phyloP scores from a whole-genome alignment of 2,329 filamentous ascomycete species.

The Monilinia fructigena region DNA sequence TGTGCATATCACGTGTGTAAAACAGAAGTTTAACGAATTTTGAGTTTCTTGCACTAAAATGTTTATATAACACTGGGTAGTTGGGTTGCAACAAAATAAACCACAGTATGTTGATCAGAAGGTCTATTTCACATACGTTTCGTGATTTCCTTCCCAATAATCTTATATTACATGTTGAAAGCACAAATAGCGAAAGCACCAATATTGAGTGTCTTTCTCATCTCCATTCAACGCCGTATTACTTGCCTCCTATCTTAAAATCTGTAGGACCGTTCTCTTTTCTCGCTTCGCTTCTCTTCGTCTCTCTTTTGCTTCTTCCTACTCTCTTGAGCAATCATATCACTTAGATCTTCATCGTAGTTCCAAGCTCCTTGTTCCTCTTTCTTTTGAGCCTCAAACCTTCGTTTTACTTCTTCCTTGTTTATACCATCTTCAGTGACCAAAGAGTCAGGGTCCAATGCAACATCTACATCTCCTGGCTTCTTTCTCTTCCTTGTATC shows the following conservation, averaged over 20 bases:
- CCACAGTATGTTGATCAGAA: neutral
- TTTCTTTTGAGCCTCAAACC: slow-evolving; percentile 72
- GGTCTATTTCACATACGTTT: neutral
- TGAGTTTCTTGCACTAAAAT: neutral
- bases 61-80: neutral
- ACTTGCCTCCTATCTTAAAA: slow-evolving; percentile 30
- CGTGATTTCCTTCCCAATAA: slow-evolving; percentile 1
- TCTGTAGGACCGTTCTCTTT: slow-evolving; percentile 41
- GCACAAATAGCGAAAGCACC: neutral
- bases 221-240: slow-evolving; percentile 17
- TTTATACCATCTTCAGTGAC: slow-evolving; percentile 72
- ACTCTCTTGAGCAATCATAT: slow-evolving; percentile 94
- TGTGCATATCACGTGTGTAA: neutral
- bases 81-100: slow-evolving; percentile 2
- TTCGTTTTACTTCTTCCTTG: slow-evolving; percentile 77
- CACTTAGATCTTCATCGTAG: slow-evolving; percentile 85
- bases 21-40: neutral
- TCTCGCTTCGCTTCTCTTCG: slow-evolving; percentile 70
- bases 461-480: slow-evolving; percentile 90
- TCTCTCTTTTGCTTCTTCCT: slow-evolving; percentile 88
- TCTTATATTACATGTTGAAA: slow-evolving; percentile 23
- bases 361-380: slow-evolving; percentile 60
- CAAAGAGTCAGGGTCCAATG: slow-evolving; percentile 81
- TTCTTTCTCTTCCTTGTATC: slow-evolving; percentile 85
- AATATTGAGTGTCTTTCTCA: slow-evolving; percentile 8